A percentile compares a stretch with the other conserved stretches of the same genome.
phyloP scores from a whole-genome alignment of 768 basidiomycete genomes.

The Guyanaporus albipodus region DNA sequence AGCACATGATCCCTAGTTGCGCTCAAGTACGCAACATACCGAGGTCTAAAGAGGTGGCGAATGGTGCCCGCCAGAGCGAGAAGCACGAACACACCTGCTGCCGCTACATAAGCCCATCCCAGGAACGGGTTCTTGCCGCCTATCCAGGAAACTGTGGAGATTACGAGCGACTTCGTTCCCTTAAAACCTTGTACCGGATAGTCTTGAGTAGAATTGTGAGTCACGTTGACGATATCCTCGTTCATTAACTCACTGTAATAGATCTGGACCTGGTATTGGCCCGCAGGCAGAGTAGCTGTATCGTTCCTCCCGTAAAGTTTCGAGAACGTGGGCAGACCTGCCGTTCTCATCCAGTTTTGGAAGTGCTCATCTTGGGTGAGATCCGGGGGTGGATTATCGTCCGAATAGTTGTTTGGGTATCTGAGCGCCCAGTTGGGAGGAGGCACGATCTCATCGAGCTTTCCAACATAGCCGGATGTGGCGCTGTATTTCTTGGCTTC shows the following conservation, averaged over 20 bases:
- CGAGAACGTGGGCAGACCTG: constrained; percentile 93
- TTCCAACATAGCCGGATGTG: constrained; percentile 48
- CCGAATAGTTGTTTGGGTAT: constrained; percentile 74
- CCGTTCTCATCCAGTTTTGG: constrained; percentile 99
- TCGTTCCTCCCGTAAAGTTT: constrained; percentile 96
- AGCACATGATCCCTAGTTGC: not conserved
- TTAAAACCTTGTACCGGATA: constrained; percentile 88
- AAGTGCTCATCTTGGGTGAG: constrained; percentile 82
- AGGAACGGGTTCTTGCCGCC: constrained; percentile 98
- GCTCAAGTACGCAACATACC: constrained; percentile 42
- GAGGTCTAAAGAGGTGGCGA: constrained; percentile 88
- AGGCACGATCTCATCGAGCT: constrained; percentile 68
- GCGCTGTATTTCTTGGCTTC: constrained; percentile 86
- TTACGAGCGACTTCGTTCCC: constrained; percentile 95
- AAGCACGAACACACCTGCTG: constrained; percentile 81
- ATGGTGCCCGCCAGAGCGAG: constrained; percentile 87
- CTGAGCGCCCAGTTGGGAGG: constrained; percentile 87
- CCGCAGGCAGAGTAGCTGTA: constrained; percentile 60
- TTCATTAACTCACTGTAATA: constrained; percentile 59
- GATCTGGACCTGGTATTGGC: constrained; percentile 71
- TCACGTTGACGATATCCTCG: not conserved
- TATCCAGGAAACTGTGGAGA: constrained; percentile 97
- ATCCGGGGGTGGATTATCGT: constrained; percentile 63
- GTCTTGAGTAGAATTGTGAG: constrained; percentile 47
- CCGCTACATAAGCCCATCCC: constrained; percentile 95